phyloP scores from a whole-genome alignment of 1,284 basidiomycete genomes.

The Cystobasidium pallidum region DNA sequence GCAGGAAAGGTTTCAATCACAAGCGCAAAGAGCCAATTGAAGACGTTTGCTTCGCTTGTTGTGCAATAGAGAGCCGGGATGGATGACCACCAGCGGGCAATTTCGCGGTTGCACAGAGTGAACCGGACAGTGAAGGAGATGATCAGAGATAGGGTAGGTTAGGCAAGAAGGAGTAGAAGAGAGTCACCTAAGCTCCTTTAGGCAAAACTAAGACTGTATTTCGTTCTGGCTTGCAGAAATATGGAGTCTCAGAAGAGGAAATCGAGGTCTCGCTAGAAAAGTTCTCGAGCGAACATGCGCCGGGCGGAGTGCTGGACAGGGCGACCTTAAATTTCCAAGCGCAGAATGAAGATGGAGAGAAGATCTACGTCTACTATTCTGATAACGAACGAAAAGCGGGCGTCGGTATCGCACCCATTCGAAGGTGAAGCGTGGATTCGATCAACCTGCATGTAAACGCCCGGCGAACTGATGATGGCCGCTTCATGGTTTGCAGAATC shows the following conservation, averaged over 20 bases:
- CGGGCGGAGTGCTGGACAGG: constrained; percentile 56
- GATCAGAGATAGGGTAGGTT: constrained; percentile 73
- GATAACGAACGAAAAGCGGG: constrained; percentile 70
- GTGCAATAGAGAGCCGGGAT: not conserved
- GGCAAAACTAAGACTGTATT: constrained; percentile 17
- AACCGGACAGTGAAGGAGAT: constrained; percentile 97
- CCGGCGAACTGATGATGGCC: not conserved
- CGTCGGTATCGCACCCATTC: constrained; percentile 92
- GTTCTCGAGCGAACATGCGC: constrained; percentile 70
- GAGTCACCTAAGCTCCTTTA: too few relatives aligned
- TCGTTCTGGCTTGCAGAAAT: constrained; percentile 53
- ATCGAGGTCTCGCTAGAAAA: constrained; percentile 77
- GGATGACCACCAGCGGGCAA: constrained; percentile 57
- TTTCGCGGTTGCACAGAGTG: constrained; percentile 86
- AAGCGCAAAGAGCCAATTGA: not conserved
- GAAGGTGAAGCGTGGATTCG: constrained; percentile 68
- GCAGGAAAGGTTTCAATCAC: not conserved
- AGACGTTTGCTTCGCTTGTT: not conserved
- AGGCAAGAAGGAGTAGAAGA: constrained; percentile 44
- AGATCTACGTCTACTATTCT: constrained; percentile 93
- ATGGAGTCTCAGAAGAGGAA: constrained; percentile 77
- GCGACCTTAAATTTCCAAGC: constrained; percentile 81
- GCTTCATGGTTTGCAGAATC: constrained; percentile 64
- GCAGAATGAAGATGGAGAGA: constrained; percentile 69
- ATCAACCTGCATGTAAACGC: not conserved